These are phyloP conservation scores for Lepiota brunneoincarnata DNA, from an alignment of 768 basidiomycete genomes.

Conservation along the genomic window DNA sequence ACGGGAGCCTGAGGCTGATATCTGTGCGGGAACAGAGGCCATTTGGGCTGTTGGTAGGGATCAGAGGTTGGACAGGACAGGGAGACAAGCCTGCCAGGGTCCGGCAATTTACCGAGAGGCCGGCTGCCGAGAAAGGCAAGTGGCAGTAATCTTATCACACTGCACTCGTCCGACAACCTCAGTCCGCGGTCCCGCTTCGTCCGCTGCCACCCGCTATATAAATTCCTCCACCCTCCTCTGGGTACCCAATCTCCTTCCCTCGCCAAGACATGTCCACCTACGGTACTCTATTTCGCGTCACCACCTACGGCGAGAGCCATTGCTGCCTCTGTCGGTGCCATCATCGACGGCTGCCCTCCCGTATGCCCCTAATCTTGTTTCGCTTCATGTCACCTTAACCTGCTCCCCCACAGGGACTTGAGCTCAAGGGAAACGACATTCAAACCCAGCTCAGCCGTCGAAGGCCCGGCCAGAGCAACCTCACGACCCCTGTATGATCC, in stretches of 20 bases:
- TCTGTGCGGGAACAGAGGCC: conserved; percentile 28
- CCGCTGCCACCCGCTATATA: conserved; percentile 9
- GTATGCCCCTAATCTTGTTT: conserved; percentile 42
- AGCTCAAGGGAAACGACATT: conserved; percentile 77
- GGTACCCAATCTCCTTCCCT: background rate
- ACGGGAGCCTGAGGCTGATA: conserved; percentile 45
- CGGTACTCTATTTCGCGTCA: conserved; percentile 88
- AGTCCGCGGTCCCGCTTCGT: background rate
- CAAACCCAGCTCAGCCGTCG: conserved; percentile 89
- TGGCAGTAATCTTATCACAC: conserved; percentile 3
- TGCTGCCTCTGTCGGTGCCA: conserved; percentile 95
- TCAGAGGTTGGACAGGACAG: background rate
- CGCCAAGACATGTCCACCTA: conserved; percentile 79
- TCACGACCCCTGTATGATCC: conserved; percentile 86
- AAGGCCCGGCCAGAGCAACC: conserved; percentile 92
- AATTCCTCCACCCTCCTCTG: background rate
- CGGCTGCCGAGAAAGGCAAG: conserved; percentile 11
- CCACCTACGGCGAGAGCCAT: conserved; percentile 97
- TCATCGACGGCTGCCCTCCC: conserved; percentile 96
- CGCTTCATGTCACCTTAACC: background rate
- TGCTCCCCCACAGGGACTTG: conserved; percentile 62
- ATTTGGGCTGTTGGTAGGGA: conserved; percentile 23
- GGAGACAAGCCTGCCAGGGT: no score
- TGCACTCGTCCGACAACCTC: background rate
- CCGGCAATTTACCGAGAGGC: conserved; percentile 1